Percentiles rank a stretch among this genome's conserved stretches.
Evolutionary conservation across 2,329 filamentous ascomycete genomes (phyloP).

Genomic region (Diplodia corticola): DNA sequence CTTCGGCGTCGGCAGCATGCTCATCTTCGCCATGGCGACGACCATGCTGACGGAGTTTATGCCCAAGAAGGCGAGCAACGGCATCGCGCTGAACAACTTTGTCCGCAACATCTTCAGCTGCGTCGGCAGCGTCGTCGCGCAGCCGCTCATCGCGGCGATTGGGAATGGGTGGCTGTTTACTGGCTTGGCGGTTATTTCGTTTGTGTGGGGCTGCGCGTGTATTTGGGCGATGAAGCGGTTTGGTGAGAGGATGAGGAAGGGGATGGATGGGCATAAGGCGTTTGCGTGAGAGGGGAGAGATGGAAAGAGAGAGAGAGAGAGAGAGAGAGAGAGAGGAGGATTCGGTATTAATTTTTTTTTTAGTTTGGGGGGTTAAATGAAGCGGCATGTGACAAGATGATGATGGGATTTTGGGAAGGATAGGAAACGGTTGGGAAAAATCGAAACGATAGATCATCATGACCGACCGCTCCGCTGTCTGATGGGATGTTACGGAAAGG

Average conservation of each 20-base stretch:
- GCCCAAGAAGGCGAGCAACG: conserved; percentile 37
- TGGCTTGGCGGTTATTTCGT: conserved; percentile 46
- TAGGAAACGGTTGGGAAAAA: background rate
- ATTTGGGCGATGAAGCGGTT: conserved; percentile 63
- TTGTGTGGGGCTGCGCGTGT: conserved; percentile 52
- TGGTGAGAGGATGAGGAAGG: conserved; percentile 60
- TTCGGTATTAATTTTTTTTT: background rate
- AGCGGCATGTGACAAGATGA: background rate
- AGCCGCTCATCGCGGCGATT: conserved; percentile 37
- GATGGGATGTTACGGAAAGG: background rate
- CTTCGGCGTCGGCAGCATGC: conserved; percentile 43
- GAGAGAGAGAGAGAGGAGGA: background rate
- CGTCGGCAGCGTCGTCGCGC: conserved; percentile 39
- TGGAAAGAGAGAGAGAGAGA: too few relatives aligned
- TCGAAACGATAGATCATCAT: background rate
- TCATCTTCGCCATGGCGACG: conserved; percentile 40
- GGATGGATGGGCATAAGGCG: conserved; percentile 23
- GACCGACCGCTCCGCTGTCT: background rate
- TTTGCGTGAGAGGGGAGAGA: background rate
- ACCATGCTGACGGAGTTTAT: conserved; percentile 46
- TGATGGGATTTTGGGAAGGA: background rate
- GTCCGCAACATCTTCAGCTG: conserved; percentile 41
- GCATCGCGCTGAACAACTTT: conserved; percentile 44
- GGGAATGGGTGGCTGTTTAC: conserved; percentile 45
- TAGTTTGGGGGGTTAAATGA: too few relatives aligned